phyloP scores from a whole-genome alignment of 2,329 filamentous ascomycete genomes.

The Venturia effusa region DNA sequence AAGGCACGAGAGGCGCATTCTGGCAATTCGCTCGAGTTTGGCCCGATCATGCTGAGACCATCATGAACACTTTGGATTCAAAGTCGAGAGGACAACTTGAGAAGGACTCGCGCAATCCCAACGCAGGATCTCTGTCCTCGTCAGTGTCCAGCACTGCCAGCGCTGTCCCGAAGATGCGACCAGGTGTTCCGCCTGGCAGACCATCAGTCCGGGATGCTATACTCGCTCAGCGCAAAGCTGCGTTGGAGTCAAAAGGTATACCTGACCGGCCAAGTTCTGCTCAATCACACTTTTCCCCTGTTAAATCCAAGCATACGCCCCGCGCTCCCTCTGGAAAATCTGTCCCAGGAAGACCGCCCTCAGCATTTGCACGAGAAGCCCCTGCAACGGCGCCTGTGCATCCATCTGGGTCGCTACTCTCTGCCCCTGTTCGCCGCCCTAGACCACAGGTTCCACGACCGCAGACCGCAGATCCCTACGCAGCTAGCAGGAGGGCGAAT shows the following conservation, averaged over 20 bases:
- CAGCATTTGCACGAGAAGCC: constrained; percentile 22
- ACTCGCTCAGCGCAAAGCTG: constrained; percentile 62
- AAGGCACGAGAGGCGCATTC: constrained; percentile 74
- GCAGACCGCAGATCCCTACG: constrained; percentile 45
- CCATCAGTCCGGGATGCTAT: constrained; percentile 70
- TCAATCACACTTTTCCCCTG: constrained; percentile 40
- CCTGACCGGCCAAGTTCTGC: constrained; percentile 47
- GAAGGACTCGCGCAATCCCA: constrained; percentile 74
- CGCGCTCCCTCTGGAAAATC: constrained; percentile 17
- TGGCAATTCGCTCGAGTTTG: constrained; percentile 75
- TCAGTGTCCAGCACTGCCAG: constrained; percentile 36
- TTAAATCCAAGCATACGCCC: constrained; percentile 6
- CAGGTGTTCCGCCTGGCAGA: constrained; percentile 28
- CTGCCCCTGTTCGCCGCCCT: constrained; percentile 48
- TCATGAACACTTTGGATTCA: constrained; percentile 66
- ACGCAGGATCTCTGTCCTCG: constrained; percentile 36
- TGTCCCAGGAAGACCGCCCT: constrained; percentile 23
- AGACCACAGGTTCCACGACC: constrained; percentile 37
- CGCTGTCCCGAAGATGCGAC: constrained; percentile 30
- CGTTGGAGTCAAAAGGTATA: constrained; percentile 31
- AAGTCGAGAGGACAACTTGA: constrained; percentile 72
- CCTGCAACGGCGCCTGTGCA: constrained; percentile 17
- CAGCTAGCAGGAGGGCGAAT: constrained; percentile 20
- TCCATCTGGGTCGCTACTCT: constrained; percentile 37
- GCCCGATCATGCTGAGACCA: constrained; percentile 56